Conservation (phyloP, 176 grass and related monocot species). For the Aegilops longissima region DNA sequence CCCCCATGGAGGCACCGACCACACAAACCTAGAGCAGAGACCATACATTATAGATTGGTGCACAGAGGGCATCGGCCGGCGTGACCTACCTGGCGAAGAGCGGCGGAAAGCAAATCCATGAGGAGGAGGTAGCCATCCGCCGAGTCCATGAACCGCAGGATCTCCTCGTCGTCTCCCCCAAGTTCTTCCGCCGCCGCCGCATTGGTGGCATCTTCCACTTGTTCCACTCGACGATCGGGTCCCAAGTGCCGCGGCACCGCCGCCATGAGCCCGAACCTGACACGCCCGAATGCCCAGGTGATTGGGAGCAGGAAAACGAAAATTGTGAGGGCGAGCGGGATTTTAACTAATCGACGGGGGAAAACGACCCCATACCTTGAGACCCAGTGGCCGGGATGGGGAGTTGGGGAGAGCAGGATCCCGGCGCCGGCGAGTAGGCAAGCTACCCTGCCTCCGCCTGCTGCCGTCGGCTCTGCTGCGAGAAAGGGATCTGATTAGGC, state of each 20-base stretch:
- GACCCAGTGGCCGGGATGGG: too few species aligned
- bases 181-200: neutral
- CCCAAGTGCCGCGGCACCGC: neutral
- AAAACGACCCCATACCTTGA: too few species aligned
- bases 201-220: neutral
- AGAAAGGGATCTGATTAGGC: too few species aligned
- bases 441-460: too few species aligned
- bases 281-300: neutral
- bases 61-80: neutral
- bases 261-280: constrained; percentile 8
- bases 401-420: too few species aligned
- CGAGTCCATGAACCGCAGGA: constrained; percentile 56
- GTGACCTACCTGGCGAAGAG: constrained; percentile 40
- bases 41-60: neutral
- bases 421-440: too few species aligned
- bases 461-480: too few species aligned
- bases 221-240: neutral
- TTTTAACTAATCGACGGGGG: too few species aligned
- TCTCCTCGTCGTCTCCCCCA: constrained; percentile 24
- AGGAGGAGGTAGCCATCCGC: constrained; percentile 46
- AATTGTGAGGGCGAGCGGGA: too few species aligned
- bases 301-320: too few species aligned
- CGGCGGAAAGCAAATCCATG: constrained; percentile 44
- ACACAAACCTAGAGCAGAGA: too few species aligned
- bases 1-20: too few species aligned